Evolutionary conservation across 441 rosid genomes (phyloP).

Genomic region (Populus hybrid): DNA sequence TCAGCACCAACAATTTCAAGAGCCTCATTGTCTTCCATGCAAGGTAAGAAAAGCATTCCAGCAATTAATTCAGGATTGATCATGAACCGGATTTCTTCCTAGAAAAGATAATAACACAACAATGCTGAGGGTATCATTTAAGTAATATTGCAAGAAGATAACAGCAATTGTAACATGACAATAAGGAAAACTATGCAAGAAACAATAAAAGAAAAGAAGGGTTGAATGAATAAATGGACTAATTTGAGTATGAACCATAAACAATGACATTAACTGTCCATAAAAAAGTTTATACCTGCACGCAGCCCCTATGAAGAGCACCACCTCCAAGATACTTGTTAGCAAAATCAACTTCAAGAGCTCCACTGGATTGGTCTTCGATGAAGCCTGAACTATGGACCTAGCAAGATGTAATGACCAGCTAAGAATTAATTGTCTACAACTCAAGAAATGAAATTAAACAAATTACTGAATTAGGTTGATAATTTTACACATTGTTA

Average conservation of each 20-base stretch:
- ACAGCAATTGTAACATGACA: slow-evolving; percentile 1
- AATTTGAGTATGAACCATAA: neutral
- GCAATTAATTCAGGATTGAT: slow-evolving; percentile 89
- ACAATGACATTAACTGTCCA: neutral
- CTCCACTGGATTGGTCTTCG: slow-evolving; percentile 65
- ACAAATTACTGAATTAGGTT: neutral
- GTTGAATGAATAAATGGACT: neutral
- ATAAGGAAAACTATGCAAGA: slow-evolving; percentile 14
- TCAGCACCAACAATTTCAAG: slow-evolving; percentile 83
- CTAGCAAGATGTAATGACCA: slow-evolving; percentile 36
- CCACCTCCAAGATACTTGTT: slow-evolving; percentile 92
- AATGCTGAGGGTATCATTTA: neutral
- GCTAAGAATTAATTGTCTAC: neutral
- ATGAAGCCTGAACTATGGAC: slow-evolving; percentile 56
- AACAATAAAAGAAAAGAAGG: neutral
- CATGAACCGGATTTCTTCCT: slow-evolving; percentile 99
- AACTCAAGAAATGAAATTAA: neutral
- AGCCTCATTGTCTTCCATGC: slow-evolving; percentile 87
- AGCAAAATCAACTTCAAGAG: slow-evolving; percentile 91
- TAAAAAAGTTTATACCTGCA: slow-evolving; percentile 50
- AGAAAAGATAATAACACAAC: slow-evolving; percentile 18
- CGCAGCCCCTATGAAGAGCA: slow-evolving; percentile 80
- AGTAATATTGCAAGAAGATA: slow-evolving; percentile 5
- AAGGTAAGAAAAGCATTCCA: slow-evolving; percentile 89
- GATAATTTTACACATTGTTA: neutral